Evolutionary conservation across 768 basidiomycete genomes (phyloP).

Genomic region (Mycena vulgaris): DNA sequence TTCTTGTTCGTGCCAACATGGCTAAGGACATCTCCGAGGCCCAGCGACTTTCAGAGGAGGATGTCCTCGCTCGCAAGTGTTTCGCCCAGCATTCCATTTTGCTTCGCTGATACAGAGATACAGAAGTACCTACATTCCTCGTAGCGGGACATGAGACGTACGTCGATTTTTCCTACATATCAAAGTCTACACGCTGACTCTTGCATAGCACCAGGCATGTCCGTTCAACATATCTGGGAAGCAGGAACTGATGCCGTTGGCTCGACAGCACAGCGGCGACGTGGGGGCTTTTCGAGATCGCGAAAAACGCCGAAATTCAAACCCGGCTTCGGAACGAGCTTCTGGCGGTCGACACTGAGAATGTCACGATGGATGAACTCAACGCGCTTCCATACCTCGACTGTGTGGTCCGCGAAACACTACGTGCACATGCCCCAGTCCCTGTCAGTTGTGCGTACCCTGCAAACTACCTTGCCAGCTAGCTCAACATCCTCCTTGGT

Average conservation of each 20-base stretch:
- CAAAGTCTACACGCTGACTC: too few relatives aligned
- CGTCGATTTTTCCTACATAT: too few relatives aligned
- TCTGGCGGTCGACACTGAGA: neutral
- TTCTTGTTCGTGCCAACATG: conserved; percentile 15
- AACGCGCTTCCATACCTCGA: conserved; percentile 10
- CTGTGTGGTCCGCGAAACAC: neutral
- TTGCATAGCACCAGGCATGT: neutral
- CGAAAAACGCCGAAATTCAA: neutral
- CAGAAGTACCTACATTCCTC: neutral
- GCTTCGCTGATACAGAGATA: neutral
- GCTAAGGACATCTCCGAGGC: neutral
- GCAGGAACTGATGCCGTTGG: neutral
- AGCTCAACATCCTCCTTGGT: neutral
- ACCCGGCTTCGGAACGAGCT: neutral
- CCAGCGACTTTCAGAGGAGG: conserved; percentile 9
- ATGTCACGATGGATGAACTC: conserved; percentile 10
- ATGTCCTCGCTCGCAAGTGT: conserved; percentile 7
- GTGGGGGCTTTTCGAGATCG: neutral
- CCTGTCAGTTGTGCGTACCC: neutral
- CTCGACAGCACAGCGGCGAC: neutral
- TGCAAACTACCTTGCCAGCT: neutral
- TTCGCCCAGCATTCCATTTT: neutral
- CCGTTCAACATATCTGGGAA: neutral
- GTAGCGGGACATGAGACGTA: conserved; percentile 3
- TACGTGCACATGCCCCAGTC: conserved; percentile 8